Percentiles rank a stretch among this genome's conserved stretches.
Conservation (phyloP, 495 filamentous ascomycete genomes). For the Tuber brumale region DNA sequence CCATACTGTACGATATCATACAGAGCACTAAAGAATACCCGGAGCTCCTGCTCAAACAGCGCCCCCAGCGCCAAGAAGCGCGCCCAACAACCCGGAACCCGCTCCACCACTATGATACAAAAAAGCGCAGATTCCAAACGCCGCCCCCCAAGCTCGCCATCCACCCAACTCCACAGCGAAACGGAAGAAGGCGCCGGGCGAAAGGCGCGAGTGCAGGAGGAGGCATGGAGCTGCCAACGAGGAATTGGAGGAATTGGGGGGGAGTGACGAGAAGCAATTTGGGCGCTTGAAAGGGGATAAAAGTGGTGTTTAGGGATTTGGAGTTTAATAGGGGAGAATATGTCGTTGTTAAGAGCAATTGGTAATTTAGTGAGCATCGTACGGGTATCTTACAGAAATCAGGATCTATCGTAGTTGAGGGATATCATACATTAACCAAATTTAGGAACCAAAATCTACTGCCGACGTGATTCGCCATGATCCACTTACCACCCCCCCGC, state of each 20-base stretch:
- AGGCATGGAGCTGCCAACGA: too few relatives aligned
- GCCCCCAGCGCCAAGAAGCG: conserved; percentile 20
- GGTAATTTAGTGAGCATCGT: conserved; percentile 3
- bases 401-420: neutral
- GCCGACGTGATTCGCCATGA: neutral
- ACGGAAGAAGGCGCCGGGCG: conserved; percentile 6
- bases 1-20: neutral
- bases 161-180: conserved; percentile 8
- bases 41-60: neutral
- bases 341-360: conserved; percentile 21
- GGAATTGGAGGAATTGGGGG: conserved; percentile 71
- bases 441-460: neutral
- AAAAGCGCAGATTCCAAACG: conserved; percentile 13
- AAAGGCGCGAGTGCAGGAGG: conserved; percentile 60
- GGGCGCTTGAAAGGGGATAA: conserved; percentile 31
- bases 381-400: neutral
- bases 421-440: neutral
- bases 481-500: neutral
- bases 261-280: conserved; percentile 48
- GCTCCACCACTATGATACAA: neutral
- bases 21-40: neutral
- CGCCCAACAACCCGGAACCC: conserved; percentile 4
- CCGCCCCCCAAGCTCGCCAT: neutral
- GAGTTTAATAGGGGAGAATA: conserved; percentile 36
- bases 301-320: conserved; percentile 38